Evolutionary conservation across 495 filamentous ascomycete genomes (phyloP), one percentile per base, ranked within the genome.

Genomic region (Chaetomidium leptoderma): DNA sequence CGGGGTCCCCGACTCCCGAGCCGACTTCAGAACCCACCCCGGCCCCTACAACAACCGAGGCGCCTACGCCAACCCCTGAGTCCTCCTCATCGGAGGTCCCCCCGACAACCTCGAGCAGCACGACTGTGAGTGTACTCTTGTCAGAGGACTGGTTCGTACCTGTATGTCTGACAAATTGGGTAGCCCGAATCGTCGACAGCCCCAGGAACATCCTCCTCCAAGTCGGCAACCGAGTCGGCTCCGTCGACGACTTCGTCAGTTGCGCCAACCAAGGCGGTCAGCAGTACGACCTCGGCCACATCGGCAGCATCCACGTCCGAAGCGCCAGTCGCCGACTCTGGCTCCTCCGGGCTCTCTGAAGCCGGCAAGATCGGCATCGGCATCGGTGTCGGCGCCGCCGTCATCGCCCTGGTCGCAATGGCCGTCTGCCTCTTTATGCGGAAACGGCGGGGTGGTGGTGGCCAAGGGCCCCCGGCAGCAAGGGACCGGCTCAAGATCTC

Each of bases 361-460:
- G 71, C 68, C 5, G 75, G 66, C 1, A 69, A 76, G 66, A 71
- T 72, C 32, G 77, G 77, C 33, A 72, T 78, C 52, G 76, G 72
- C 5, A 70, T 75, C 33, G 75, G 73, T 26, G 61, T 65, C 29
- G 71, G 62, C 9, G 73, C 67, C 13, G 74, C 57, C 21, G 69
- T 55, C 4, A 56, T 73, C 14, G 59, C 70, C 13, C 27, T 74
- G 4, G 39, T 63, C 16, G 61, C 68, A 13, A n/a, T 72, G 7
- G 65, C 50, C 4, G 54, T 60, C 26, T 74, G 57, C 17, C 14
- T 73, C 11, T 43, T 71, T 43, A 27, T 73, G 6, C 64, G 73
- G 37, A 72, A 67, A 33, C 65, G 68, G 36, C 66, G 57, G 43
- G 64, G 45, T 2, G 39, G 30, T n/a, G n/a, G n/a, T n/a, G n/a